Base-by-base conservation (phyloP, 2,329 filamentous ascomycete species). In the Mycocentrospora acerina region DNA sequence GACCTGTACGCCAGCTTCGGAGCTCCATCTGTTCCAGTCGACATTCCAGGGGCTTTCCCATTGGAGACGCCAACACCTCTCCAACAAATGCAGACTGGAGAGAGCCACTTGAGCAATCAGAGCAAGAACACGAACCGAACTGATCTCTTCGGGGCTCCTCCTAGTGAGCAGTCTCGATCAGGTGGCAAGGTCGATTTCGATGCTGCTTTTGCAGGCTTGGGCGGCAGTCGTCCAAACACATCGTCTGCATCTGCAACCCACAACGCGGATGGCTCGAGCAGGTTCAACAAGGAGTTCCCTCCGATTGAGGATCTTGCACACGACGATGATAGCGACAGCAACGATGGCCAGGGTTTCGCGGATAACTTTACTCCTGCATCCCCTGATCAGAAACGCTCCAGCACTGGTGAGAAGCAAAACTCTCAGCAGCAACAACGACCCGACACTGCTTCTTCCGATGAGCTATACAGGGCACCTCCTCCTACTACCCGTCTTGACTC, bases 281-380 rank as follows among this genome's bases (percentile, higher is more conserved):
- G 66, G 28, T 86, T 88, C 55, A 78, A 83, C 59, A 77, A 81
- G 15, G 93, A 97, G 62, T 97, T 97, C 61, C 93, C 93, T 22
- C 93, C 91, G 1, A 95, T 97, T 44, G 83, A 85, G n/a, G 88
- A 91, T 62, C 71, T 96, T 41, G 85, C 87, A 46, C 78, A 82
- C 19, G 86, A 90, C 40, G 88, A 91, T 16, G 85, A 94, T n/a
- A 90, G 86, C 19, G 89, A 94, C 44, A 68, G 66, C 37, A 71
- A 70, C 15, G 80, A 80, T 32, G 89, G 88, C 28, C 72, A 71
- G 55, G 89, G 90, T 0, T 97, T 97, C 60, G 91, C 94, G 33
- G 93, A 98, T 61, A 85, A 96, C 66, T 97, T 97, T 62, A 84
- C 86, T 1, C 82, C 87, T 11, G 78, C 80, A 19, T 77, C 67